phyloP scores from a whole-genome alignment of 1,139 yeast genomes.

The Candida glucosophila region DNA sequence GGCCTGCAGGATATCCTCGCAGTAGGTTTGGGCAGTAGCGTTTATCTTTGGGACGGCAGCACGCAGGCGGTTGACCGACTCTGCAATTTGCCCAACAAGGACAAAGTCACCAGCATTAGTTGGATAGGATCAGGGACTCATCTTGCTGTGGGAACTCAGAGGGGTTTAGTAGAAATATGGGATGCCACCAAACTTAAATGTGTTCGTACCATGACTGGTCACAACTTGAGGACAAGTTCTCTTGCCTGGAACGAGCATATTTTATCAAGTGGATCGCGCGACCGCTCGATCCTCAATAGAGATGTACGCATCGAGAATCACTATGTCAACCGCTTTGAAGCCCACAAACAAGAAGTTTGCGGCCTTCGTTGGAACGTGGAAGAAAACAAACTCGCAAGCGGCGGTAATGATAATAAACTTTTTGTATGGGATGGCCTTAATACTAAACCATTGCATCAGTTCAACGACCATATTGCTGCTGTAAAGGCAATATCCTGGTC shows the following conservation, averaged over 20 bases:
- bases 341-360: slow-evolving; percentile 92
- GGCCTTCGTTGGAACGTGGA: slow-evolving; percentile 92
- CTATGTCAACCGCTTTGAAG: slow-evolving; percentile 58
- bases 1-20: slow-evolving; percentile 83
- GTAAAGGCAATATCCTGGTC: slow-evolving; percentile 95
- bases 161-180: slow-evolving; percentile 91
- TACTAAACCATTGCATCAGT: slow-evolving; percentile 61
- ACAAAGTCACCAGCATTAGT: slow-evolving; percentile 70
- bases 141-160: slow-evolving; percentile 82
- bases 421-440: slow-evolving; percentile 82
- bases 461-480: slow-evolving; percentile 86
- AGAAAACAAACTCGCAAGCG: slow-evolving; percentile 81
- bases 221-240: slow-evolving; percentile 74
- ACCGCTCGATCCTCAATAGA: slow-evolving; percentile 74
- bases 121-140: slow-evolving; percentile 97
- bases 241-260: slow-evolving; percentile 94
- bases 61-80: slow-evolving; percentile 78
- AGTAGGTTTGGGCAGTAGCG: slow-evolving; percentile 84
- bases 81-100: slow-evolving; percentile 58
- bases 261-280: slow-evolving; percentile 81
- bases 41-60: slow-evolving; percentile 85
- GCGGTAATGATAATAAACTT: slow-evolving; percentile 86
- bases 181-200: slow-evolving; percentile 83
- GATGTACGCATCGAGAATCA: slow-evolving; percentile 89
- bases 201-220: slow-evolving; percentile 89